Percentiles rank a stretch among this genome's conserved stretches.
These are phyloP conservation scores for Taxillus chinensis DNA, from an alignment of 164 flowering plant species.

Conservation along the genomic window DNA sequence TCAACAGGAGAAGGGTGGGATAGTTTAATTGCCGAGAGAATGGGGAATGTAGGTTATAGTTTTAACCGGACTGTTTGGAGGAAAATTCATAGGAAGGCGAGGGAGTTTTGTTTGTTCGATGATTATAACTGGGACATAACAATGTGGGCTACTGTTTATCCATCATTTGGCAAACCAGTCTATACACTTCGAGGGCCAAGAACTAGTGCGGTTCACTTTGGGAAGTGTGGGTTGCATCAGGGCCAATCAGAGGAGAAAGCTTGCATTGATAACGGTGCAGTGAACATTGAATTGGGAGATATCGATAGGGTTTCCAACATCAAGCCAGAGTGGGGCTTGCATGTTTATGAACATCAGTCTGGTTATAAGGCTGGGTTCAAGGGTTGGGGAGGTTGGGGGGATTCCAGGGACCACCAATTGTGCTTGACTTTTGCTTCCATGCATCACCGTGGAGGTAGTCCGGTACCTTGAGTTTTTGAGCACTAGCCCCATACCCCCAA, in stretches of 20 bases:
- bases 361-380: constrained; percentile 90
- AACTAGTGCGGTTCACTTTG: constrained; percentile 90
- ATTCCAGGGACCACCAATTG: constrained; percentile 60
- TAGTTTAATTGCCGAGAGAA: constrained; percentile 62
- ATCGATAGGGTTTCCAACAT: constrained; percentile 53
- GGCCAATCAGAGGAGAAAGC: constrained; percentile 49
- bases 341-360: constrained; percentile 31
- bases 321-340: constrained; percentile 51
- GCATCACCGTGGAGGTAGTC: constrained; percentile 28
- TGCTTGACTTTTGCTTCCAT: constrained; percentile 70
- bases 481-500: not conserved
- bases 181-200: constrained; percentile 77
- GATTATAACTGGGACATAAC: constrained; percentile 98
- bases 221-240: constrained; percentile 94
- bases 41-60: constrained; percentile 89
- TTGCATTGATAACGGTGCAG: constrained; percentile 64
- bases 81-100: constrained; percentile 65
- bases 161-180: constrained; percentile 79
- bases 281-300: constrained; percentile 46
- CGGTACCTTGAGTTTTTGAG: constrained; percentile 3
- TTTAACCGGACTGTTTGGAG: constrained; percentile 85
- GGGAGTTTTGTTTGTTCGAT: constrained; percentile 74
- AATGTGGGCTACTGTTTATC: constrained; percentile 91
- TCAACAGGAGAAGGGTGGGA: constrained; percentile 72
- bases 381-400: constrained; percentile 99